Evolutionary conservation across 768 basidiomycete genomes (phyloP).

Genomic region (Boletus rubescentipes): DNA sequence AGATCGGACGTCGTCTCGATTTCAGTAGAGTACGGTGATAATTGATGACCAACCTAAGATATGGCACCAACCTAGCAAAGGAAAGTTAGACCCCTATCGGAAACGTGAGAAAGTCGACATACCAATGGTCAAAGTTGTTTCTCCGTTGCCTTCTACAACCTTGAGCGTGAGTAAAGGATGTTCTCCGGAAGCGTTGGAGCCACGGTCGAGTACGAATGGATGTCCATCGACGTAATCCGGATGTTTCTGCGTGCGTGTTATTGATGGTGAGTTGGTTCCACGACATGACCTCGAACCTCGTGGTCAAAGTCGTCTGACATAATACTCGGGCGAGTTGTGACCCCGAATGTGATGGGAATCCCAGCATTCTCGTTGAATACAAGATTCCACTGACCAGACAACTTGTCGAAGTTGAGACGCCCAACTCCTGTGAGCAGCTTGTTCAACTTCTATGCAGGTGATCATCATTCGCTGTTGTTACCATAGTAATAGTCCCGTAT

Average conservation of each 20-base stretch:
- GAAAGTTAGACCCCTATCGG: not conserved
- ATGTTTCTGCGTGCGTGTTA: not conserved
- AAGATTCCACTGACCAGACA: not conserved
- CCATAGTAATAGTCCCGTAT: not conserved
- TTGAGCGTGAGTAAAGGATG: conserved; percentile 3
- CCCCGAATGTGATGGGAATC: not conserved
- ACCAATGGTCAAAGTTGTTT: conserved; percentile 5
- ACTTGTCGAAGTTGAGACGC: not conserved
- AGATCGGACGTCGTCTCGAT: not conserved
- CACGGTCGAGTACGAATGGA: not conserved
- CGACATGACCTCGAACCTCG: not conserved
- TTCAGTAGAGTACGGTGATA: not conserved
- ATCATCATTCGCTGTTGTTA: not conserved
- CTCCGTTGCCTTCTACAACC: conserved; percentile 1
- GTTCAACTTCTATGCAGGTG: not conserved
- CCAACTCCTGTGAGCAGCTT: not conserved
- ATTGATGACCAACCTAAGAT: conserved; percentile 1
- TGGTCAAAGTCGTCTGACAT: conserved; percentile 3
- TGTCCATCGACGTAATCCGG: not conserved
- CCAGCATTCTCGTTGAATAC: not conserved
- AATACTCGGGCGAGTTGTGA: not conserved
- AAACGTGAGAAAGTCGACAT: not conserved
- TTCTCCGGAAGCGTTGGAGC: not conserved
- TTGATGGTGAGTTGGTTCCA: not conserved
- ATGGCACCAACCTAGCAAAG: not conserved